phyloP scores from a whole-genome alignment of 306 rosid genomes.

The Styphnolobium japonicum region DNA sequence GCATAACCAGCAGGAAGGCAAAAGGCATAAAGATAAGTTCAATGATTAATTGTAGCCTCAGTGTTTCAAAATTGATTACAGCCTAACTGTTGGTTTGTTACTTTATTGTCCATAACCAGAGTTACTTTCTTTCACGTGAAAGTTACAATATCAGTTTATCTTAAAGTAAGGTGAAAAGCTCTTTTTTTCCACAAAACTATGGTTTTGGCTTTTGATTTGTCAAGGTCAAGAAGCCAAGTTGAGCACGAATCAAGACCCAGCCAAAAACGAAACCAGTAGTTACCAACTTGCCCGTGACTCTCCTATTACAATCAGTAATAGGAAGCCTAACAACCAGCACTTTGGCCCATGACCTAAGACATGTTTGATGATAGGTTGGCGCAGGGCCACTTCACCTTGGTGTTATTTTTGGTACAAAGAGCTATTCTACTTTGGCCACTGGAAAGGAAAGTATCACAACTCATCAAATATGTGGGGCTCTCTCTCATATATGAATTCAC shows the following conservation, averaged over 20 bases:
- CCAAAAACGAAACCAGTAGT: background rate
- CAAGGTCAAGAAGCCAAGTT: background rate
- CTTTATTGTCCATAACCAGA: background rate
- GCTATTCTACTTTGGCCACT: slow-evolving; percentile 19
- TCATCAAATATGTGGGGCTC: slow-evolving; percentile 22
- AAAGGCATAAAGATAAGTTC: background rate
- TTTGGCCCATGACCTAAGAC: slow-evolving; percentile 26
- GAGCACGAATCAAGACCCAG: background rate
- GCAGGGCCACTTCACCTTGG: slow-evolving; percentile 12
- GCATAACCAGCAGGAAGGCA: background rate
- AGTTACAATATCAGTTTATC: background rate
- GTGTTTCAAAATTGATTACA: background rate
- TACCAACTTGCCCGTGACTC: background rate
- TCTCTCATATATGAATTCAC: background rate
- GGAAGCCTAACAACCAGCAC: slow-evolving; percentile 2
- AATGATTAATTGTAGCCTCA: background rate
- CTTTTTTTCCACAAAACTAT: background rate
- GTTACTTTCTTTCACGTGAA: slow-evolving; percentile 39
- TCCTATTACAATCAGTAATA: background rate
- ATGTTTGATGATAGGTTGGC: slow-evolving; percentile 23
- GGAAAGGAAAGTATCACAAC: slow-evolving; percentile 15
- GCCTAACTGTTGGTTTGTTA: slow-evolving; percentile 9
- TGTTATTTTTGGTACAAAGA: slow-evolving; percentile 12
- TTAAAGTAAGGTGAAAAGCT: slow-evolving; percentile 16
- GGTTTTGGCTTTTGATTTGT: background rate